Base-by-base conservation (phyloP, 148 eudicot genomes). In the Fagopyrum tataricum region DNA sequence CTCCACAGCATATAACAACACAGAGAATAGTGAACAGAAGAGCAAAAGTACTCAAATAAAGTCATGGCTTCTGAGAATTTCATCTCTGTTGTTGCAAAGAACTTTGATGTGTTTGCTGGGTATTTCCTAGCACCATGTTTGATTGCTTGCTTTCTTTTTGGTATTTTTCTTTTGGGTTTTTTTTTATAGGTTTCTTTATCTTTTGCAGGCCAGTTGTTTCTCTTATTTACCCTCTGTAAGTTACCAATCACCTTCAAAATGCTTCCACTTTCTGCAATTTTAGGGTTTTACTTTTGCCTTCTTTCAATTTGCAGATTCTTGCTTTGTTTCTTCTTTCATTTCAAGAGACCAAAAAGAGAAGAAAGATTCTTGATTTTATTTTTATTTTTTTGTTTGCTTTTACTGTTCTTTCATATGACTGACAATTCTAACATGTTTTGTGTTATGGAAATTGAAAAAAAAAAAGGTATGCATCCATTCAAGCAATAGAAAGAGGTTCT, bases 151-250 rank as follows among this genome's bases (percentile, higher is more conserved):
- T 56, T 56, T 21, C 24, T 56, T 56, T 21, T 56, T 56, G 6
- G 20, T 21, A 11, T 21, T 17, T 21, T 56, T 8, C 15, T 56
- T 56, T 56, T 56, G 20, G 20, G 6, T 56, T 56, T 17, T 17
- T 2, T 56, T 13, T 56, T 7, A 51, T 17, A 13, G 62, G 4
- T 17, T 56, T 56, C 62, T 56, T 56, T 56, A 17, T 56, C 21
- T 56, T 56, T 56, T 58, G 64, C 64, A 58, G 14, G 17, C 18
- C 24, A 58, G 23, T 59, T 51, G 56, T 51, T 51, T 12, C 56
- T 51, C 67, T 59, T 59, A 12, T 59, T 59, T 59, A 59, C 39
- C 67, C 67, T 59, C 39, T 59, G 67, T 59, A 59, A 59, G 67
- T 26, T 48, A 48, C 52, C 52, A 48, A 48, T 48, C 17, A 7